Evolutionary conservation across 192 early-diverging fungal species (phyloP).

Genomic region (Helicostylum pulchrum): DNA sequence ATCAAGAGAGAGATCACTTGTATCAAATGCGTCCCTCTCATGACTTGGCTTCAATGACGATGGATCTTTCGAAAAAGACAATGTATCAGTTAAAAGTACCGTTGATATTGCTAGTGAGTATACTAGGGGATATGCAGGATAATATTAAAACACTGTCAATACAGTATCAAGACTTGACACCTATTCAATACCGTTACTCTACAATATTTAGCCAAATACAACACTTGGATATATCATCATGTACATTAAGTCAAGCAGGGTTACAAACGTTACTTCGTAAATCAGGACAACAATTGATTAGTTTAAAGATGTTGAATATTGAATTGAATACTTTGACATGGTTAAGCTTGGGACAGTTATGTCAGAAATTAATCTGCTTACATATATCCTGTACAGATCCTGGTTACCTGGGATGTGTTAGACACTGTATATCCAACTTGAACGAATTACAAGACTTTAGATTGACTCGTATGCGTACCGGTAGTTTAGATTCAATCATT

Average conservation of each 20-base stretch:
- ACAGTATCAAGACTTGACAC: slow-evolving; percentile 13
- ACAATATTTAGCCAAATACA: background rate
- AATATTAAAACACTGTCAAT: slow-evolving; percentile 6
- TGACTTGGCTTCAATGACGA: slow-evolving; percentile 7
- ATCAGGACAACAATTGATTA: slow-evolving; percentile 9
- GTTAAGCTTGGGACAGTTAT: slow-evolving; percentile 22
- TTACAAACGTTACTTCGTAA: slow-evolving; percentile 21
- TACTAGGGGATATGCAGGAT: too few species aligned
- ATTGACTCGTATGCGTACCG: slow-evolving; percentile 19
- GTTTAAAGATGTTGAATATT: slow-evolving; percentile 29
- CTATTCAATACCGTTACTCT: background rate
- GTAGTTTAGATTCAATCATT: slow-evolving; percentile 20
- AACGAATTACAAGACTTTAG: slow-evolving; percentile 20
- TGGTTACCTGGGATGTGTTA: slow-evolving; percentile 8
- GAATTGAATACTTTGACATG: slow-evolving; percentile 23
- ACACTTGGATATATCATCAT: slow-evolving; percentile 26
- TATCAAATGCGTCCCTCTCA: slow-evolving; percentile 22
- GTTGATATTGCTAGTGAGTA: background rate
- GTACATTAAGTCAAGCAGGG: slow-evolving; percentile 17
- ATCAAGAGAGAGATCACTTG: slow-evolving; percentile 21
- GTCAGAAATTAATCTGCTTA: slow-evolving; percentile 18
- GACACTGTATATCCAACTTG: slow-evolving; percentile 10
- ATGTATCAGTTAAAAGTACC: background rate
- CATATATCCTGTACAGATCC: slow-evolving; percentile 30
- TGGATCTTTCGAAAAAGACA: slow-evolving; percentile 20